phyloP scores from a whole-genome alignment of 306 rosid genomes.

The Arachis hypogaea region DNA sequence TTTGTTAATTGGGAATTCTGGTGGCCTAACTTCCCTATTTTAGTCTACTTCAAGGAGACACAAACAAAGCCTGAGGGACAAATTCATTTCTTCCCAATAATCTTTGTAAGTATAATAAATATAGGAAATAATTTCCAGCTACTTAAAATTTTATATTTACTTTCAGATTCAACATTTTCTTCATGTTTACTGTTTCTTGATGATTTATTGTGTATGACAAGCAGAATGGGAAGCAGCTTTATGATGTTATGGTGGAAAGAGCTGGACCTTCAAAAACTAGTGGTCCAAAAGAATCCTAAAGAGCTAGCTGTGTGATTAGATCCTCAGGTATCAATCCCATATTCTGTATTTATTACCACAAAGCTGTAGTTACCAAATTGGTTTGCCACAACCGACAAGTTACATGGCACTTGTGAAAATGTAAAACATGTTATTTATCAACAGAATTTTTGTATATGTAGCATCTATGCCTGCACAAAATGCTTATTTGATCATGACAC shows the following conservation, averaged over 20 bases:
- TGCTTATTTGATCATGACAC: conserved; percentile 11
- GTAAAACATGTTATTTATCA: conserved; percentile 4
- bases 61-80: conserved; percentile 98
- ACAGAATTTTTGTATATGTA: background rate
- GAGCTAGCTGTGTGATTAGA: conserved; percentile 35
- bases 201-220: conserved; percentile 39
- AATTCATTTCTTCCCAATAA: conserved; percentile 90
- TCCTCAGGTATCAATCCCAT: conserved; percentile 17
- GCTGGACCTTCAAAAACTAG: conserved; percentile 92
- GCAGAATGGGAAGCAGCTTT: conserved; percentile 95
- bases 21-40: conserved; percentile 95
- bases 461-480: background rate
- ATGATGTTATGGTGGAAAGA: conserved; percentile 91
- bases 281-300: conserved; percentile 58
- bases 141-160: conserved; percentile 17
- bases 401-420: background rate
- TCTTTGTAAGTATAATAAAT: conserved; percentile 68
- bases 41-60: conserved; percentile 90
- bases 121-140: conserved; percentile 17
- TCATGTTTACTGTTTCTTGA: conserved; percentile 29
- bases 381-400: conserved; percentile 3
- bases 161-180: conserved; percentile 31
- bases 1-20: conserved; percentile 98
- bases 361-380: too few relatives aligned
- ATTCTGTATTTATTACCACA: background rate